Base-by-base conservation (phyloP, 202 grass and related monocot species). In the Panicum hallii region DNA sequence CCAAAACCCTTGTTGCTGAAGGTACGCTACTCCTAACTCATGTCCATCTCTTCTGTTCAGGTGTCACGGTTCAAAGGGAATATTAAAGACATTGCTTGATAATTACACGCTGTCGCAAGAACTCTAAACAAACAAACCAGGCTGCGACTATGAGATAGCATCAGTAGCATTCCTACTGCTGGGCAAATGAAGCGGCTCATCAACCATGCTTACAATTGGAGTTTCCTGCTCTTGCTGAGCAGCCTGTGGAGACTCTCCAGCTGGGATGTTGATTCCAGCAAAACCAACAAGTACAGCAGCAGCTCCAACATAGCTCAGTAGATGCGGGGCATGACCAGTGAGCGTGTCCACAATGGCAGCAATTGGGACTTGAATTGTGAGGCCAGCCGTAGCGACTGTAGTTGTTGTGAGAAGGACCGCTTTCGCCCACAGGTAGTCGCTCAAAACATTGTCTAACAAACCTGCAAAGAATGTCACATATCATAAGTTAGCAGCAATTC, bases 401-500 rank as follows among this genome's bases (percentile, higher is more conserved):
- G 97, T 99, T 62, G 97, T 96, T 26, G 97, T 99, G 77, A 99
- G 87, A 50, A 86, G 90, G 40, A 94, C 96, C 16, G 93, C 97
- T 83, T 99, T 96, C 61, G 88, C 91, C 97, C 97, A 96, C 54
- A 99, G 81, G 84, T 92, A 99, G 44, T 99, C 97, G 7, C 97
- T 99, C 76, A 97, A 63, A 55, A 99, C 97, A 87, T 99, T 99
- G 75, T 99, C 97, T 78, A 99, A 67, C 73, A 99, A 92, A 80
- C 97, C 97, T 99, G 68, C 15, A 80, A 75, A 81, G 52, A 67
- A 86, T 4, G 5, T 7, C 36, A 60, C 12, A 85, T 10, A 47
- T 56, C 36, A 74, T 20, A 42, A 79, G 49, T 89, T 69, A 79
- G 79, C 7, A 14, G 7, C 26, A 50, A 4, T 71, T 53, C n/a